Base-by-base conservation (phyloP, 805 yeast species). In the Middelhovenomyces tepae region DNA sequence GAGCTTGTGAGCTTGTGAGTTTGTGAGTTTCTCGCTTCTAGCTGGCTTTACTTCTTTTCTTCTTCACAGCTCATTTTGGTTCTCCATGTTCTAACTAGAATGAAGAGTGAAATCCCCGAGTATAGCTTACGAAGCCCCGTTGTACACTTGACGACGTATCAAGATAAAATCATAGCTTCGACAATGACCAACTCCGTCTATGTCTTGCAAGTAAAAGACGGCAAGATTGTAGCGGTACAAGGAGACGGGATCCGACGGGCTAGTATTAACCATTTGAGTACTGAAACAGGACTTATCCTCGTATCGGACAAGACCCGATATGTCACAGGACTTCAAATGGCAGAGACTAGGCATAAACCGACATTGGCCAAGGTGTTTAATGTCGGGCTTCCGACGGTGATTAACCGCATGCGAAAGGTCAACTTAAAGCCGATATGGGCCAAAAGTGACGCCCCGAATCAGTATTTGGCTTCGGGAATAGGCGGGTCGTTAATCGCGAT, bases 281-380 rank as follows among this genome's bases (percentile, higher is more conserved):
- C 18, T n/a, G 17, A 21, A 17, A 24, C 16, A 14, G 31, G 28
- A 4, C 18, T 33, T 8, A 22, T 35, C 3, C 7, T 38, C 5
- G 34, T 35, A 6, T 21, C 39, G 16, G 42, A 38, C 19, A 38
- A 31, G 19, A 30, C 22, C 13, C 32, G 28, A 15, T 23, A 24
- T n/a, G 20, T 37, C 4, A 29, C 37, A 3, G 37, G 33, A 13
- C 30, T 17, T 9, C 30, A 11, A 5, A 13, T 8, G 7, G 3
- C 14, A 27, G 4, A 10, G n/a, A n/a, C n/a, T n/a, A n/a, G n/a
- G 4, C 11, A 16, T 16, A 13, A n/a, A 13, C 11, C 22, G 23
- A 25, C 31, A 13, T 5, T 35, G 20, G 27, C 25, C 6, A 30
- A 28, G 8, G 15, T n/a, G 10, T 34, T 26, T 19, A 21, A 10